These are phyloP conservation scores for Verticillium longisporum DNA, from an alignment of 2,329 filamentous ascomycete species.

Conservation along the genomic window DNA sequence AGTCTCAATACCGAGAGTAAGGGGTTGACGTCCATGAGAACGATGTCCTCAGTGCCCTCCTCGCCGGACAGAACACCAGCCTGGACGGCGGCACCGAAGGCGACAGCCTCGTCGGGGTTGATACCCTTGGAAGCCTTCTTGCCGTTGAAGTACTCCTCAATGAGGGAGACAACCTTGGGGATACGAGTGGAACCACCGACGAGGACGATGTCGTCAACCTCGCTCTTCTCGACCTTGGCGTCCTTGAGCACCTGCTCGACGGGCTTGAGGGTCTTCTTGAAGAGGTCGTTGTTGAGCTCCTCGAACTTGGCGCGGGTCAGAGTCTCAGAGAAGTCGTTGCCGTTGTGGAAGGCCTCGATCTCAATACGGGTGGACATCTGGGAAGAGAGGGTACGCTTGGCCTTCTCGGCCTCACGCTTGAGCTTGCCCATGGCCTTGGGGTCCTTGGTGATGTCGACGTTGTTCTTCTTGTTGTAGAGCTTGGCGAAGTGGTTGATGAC, in stretches of 20 bases:
- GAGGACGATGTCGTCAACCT: conserved; percentile 93
- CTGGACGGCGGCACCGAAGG: conserved; percentile 95
- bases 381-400: conserved; percentile 94
- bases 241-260: conserved; percentile 99
- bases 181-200: conserved; percentile 99
- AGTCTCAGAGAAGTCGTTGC: conserved; percentile 97
- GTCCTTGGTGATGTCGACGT: conserved; percentile 87
- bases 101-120: conserved; percentile 98
- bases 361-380: conserved; percentile 92
- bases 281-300: conserved; percentile 97
- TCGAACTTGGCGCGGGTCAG: conserved; percentile 98
- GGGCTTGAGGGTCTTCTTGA: conserved; percentile 99
- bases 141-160: conserved; percentile 90
- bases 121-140: conserved; percentile 99
- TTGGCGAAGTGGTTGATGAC: conserved; percentile 96
- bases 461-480: conserved; percentile 98
- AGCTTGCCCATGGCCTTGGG: conserved; percentile 98
- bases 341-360: conserved; percentile 95
- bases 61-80: conserved; percentile 91
- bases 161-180: conserved; percentile 89
- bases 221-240: conserved; percentile 91
- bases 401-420: conserved; percentile 99
- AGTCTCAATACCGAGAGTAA: conserved; percentile 95
- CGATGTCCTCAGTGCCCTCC: conserved; percentile 69
- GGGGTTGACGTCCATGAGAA: conserved; percentile 96